Base-by-base conservation (phyloP, 257 asterid species). In the Gentiana macrophylla region DNA sequence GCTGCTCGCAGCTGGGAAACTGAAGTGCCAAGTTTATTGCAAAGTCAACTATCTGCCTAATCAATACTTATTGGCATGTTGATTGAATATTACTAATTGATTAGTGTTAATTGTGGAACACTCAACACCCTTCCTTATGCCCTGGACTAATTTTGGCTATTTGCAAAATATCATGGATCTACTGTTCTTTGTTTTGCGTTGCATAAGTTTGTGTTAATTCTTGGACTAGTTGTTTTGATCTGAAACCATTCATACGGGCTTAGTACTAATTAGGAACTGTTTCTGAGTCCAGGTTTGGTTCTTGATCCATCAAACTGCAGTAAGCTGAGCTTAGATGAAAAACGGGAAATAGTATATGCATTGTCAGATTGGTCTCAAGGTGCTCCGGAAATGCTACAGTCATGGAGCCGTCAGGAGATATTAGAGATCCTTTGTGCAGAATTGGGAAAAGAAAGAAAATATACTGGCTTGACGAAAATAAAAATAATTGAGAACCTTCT, bases 341-440 rank as follows among this genome's bases (percentile, higher is more conserved):
- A 79, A 74, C 73, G 93, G 62, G 89, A 83, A 56, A 61, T 92
- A 37, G 94, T 92, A 32, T 80, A 88, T 53, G 89, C 80, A 65
- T 62, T 92, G 56, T 81, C 97, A 4, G 75, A 80, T 24, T 77
- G 87, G 91, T 62, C 91, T 0, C 84, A 81, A 33, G 72, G 84
- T 52, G 93, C 94, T 46, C 66, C 75, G 2, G 97, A 92, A 38
- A 72, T 88, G 72, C 89, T 92, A 37, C 95, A 80, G 60, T 45
- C 84, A 1, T 92, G 99, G 99, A 85, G 87, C 72, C 95, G 97
- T 37, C 99, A 85, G 38, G 99, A 92, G 70, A 80, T 92, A 49
- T 57, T 92, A 76, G 90, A 88, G 72, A 72, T 92, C 73, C 90
- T 92, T 50, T 92, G 97, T 59, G 86, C 83, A 8, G 99, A 92